These are phyloP conservation scores for Trichoderma asperellum DNA, from an alignment of 2,329 filamentous ascomycete species.

Conservation along the genomic window DNA sequence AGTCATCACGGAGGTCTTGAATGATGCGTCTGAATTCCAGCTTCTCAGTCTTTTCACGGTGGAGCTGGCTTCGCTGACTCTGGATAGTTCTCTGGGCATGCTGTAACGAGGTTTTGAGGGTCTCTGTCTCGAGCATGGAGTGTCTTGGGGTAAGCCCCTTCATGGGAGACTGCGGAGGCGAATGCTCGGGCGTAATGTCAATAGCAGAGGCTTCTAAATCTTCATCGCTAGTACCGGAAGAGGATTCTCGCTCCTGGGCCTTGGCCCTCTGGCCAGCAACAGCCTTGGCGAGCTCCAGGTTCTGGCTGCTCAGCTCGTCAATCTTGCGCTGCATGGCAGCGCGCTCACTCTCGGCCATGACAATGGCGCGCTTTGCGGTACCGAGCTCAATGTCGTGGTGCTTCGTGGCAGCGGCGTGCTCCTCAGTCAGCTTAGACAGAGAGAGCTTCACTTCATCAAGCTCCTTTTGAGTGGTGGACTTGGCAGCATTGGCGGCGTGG, in stretches of 20 bases:
- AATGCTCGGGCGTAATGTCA: conserved; percentile 80
- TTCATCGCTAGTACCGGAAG: conserved; percentile 63
- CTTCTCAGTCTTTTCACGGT: conserved; percentile 98
- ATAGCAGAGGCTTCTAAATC: conserved; percentile 68
- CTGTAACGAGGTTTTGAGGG: conserved; percentile 87
- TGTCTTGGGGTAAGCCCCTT: conserved; percentile 88
- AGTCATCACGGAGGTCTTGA: conserved; percentile 90
- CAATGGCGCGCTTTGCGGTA: conserved; percentile 77
- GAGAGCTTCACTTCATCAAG: conserved; percentile 85
- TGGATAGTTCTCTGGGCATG: conserved; percentile 97
- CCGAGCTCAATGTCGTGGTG: conserved; percentile 89
- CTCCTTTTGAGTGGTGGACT: conserved; percentile 78
- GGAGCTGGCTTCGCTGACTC: conserved; percentile 89
- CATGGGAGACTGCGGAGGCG: conserved; percentile 84
- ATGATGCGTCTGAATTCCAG: conserved; percentile 93
- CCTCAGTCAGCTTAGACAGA: conserved; percentile 78
- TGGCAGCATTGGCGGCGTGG: conserved; percentile 71
- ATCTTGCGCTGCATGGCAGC: conserved; percentile 80
- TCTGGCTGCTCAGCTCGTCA: conserved; percentile 85
- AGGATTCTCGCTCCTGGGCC: conserved; percentile 65
- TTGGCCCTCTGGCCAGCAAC: conserved; percentile 74
- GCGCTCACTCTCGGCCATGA: conserved; percentile 77
- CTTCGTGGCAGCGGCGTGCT: conserved; percentile 75
- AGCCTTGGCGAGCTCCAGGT: conserved; percentile 85
- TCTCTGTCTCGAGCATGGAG: conserved; percentile 91